Evolutionary conservation across 2,329 filamentous ascomycete species (phyloP), one percentile per base, ranked within the genome.

Genomic region (Ophiostoma ips): DNA sequence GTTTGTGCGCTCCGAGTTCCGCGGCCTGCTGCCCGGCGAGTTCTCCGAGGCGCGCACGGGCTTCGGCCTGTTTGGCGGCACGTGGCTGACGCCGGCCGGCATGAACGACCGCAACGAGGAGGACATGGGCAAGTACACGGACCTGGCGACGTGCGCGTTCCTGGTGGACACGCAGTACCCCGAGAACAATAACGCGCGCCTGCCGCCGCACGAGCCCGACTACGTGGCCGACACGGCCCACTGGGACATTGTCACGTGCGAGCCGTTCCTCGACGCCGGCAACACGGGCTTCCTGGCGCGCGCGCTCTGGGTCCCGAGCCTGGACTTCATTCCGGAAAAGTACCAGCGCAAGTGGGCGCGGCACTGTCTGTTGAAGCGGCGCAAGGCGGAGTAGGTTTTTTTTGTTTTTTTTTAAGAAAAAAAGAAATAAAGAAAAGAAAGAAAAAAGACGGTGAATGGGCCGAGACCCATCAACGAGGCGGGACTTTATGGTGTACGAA

Each of bases 101-200:
- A 87, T 98, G 80, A 98, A 98, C 62, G 87, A 94, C 62, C 77
- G 79, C 55, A 98, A 98, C 60, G 71, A 81, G 56, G 89, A 95
- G 64, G 92, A 98, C 62, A 63, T 75, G 54, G 76, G 79, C 52
- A 98, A 96, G 77, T 94, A 96, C 63, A 83, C 80, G 34, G 80
- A 90, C 53, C 67, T 94, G 40, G 71, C 73, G 28, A 72, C 79
- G 49, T 98, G 92, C 64, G 72, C 79, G 9, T 95, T 94, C 64
- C 62, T 98, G 5, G 82, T 96, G 15, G 92, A 98, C 63, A 94
- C 87, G 0, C 82, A 84, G 53, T 87, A 90, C 58, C 81, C 84
- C 0, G 76, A 61, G 52, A 67, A 71, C 1, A 50, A 56, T 46
- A 55, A n/a, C n/a, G n/a, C n/a, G n/a, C n/a, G 63, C 6, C 59